Evolutionary conservation across 192 early-diverging fungal species (phyloP).

Genomic region (Globomyces pollinis-pini): DNA sequence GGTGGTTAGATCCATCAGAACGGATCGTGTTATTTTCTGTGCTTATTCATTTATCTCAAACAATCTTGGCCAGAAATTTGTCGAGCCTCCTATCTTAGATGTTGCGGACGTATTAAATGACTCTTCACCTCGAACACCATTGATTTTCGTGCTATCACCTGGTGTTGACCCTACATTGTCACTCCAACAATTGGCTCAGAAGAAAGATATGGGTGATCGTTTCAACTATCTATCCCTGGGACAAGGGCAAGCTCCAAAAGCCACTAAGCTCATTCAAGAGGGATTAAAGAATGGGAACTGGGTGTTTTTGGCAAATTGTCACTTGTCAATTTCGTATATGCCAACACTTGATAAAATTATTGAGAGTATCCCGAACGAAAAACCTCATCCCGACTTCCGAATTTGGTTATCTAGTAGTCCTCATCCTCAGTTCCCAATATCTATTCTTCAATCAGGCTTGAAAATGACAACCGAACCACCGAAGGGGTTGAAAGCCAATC

Average conservation of each 20-base stretch:
- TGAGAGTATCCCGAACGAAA: constrained; percentile 42
- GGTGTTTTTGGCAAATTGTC: constrained; percentile 61
- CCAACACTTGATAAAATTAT: constrained; percentile 53
- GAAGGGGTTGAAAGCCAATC: constrained; percentile 51
- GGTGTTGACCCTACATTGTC: constrained; percentile 50
- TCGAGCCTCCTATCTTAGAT: constrained; percentile 52
- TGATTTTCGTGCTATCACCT: constrained; percentile 59
- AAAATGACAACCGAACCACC: constrained; percentile 62
- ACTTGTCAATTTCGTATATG: constrained; percentile 60
- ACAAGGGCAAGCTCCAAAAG: constrained; percentile 59
- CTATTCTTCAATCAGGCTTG: constrained; percentile 48
- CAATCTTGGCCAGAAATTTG: constrained; percentile 50
- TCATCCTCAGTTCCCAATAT: constrained; percentile 57
- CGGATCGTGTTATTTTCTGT: constrained; percentile 54
- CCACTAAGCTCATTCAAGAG: constrained; percentile 49
- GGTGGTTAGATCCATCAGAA: constrained; percentile 44
- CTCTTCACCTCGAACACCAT: constrained; percentile 42
- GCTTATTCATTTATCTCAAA: constrained; percentile 44
- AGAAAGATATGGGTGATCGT: constrained; percentile 37
- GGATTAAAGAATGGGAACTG: constrained; percentile 53
- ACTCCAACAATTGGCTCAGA: constrained; percentile 37
- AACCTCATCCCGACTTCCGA: constrained; percentile 50
- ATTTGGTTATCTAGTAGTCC: constrained; percentile 58
- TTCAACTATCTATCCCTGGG: constrained; percentile 56
- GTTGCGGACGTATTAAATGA: constrained; percentile 48